Percentiles rank a stretch among this genome's conserved stretches.
These are phyloP conservation scores for Opeltia flavorubescens DNA, from an alignment of 495 filamentous ascomycete species.

Conservation along the genomic window DNA sequence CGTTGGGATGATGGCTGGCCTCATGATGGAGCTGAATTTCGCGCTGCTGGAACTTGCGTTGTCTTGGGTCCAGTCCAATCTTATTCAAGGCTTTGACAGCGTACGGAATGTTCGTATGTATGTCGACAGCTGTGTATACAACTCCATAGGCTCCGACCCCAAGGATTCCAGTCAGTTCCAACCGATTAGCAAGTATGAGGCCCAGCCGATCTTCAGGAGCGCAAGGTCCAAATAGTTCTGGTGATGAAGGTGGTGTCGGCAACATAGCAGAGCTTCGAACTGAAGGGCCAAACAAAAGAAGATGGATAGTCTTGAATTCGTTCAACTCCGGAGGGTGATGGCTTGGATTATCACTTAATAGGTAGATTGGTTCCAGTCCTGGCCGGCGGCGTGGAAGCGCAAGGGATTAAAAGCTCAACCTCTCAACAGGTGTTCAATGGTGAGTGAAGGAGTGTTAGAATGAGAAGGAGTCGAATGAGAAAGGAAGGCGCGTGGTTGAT, in stretches of 20 bases:
- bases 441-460: constrained; percentile 6
- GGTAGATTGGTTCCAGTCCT: not conserved
- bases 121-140: constrained; percentile 86
- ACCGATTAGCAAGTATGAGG: constrained; percentile 63
- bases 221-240: constrained; percentile 35
- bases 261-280: constrained; percentile 16
- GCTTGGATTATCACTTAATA: not conserved
- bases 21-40: constrained; percentile 86
- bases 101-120: constrained; percentile 66
- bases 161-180: constrained; percentile 73
- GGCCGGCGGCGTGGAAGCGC: not conserved
- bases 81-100: constrained; percentile 97
- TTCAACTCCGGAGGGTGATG: not conserved
- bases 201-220: constrained; percentile 78
- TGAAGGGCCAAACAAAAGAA: constrained; percentile 20
- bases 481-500: constrained; percentile 5
- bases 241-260: constrained; percentile 48
- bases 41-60: constrained; percentile 77
- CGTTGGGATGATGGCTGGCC: constrained; percentile 79
- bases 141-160: constrained; percentile 94
- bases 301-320: constrained; percentile 1
- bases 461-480: constrained; percentile 6
- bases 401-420: not conserved
- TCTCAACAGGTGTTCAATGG: constrained; percentile 13
- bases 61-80: constrained; percentile 70